Percentiles rank a stretch among this genome's conserved stretches.
phyloP scores from a whole-genome alignment of 78 protist species.

The Protostelium mycophagum region DNA sequence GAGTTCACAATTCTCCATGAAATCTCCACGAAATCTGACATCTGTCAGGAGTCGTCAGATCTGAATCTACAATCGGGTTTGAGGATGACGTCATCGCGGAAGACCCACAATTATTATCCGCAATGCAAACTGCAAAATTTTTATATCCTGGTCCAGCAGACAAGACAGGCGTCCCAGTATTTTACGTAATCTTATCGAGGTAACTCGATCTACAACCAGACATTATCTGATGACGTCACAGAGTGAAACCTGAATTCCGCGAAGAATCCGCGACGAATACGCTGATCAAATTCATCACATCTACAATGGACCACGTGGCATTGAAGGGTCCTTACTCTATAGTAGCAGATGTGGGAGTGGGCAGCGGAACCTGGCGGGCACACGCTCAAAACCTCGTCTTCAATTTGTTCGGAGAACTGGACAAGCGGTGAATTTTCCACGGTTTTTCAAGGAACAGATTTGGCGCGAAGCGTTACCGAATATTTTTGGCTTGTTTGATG shows the following conservation, averaged over 20 bases:
- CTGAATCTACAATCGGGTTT: no score
- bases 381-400: neutral
- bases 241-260: neutral
- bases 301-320: neutral
- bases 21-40: no score
- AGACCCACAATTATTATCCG: neutral
- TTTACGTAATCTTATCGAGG: neutral
- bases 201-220: neutral
- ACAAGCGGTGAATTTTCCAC: no score
- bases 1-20: no score
- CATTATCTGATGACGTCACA: neutral
- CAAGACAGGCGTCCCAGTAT: neutral
- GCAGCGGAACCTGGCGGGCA: neutral
- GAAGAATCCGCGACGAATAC: neutral
- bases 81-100: no score
- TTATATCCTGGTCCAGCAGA: neutral
- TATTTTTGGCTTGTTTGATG: no score
- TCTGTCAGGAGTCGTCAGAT: no score
- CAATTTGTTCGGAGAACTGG: neutral
- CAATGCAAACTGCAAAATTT: neutral
- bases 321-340: neutral
- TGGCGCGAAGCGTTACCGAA: no score
- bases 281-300: neutral
- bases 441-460: no score
- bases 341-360: neutral